Evolutionary conservation across 495 filamentous ascomycete genomes (phyloP), one percentile per base, ranked within the genome.

Genomic region (Aspergillus asperescens): DNA sequence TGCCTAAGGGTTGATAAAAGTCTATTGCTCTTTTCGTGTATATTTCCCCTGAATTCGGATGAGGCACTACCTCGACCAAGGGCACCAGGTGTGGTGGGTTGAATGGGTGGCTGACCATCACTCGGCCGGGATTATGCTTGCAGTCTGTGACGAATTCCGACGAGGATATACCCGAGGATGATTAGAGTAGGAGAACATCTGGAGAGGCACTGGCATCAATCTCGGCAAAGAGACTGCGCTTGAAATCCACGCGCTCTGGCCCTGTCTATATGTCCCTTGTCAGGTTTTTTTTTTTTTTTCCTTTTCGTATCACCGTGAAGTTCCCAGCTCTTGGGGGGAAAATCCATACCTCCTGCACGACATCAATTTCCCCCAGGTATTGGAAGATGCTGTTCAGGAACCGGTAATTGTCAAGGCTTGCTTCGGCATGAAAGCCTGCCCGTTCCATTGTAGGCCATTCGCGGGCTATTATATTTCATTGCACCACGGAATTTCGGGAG

Each of bases 21-120:
- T 64, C 52, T 20, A 69, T 46, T 3, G 75, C 61, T 19, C 34
- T 9, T 1, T 39, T n/a, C 4, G 51, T 38, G n/a, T 34, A 28
- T 40, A 28, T 38, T 1, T 56, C 25, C 18, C 38, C 31, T 1
- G 61, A 61, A 24, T 27, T 42, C 0, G 41, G 55, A 32, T 63
- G 61, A 4, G 77, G 77, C 5, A 81, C 79, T 35, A 80, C 57
- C 56, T 81, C 78, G 22, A 81, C 66, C 5, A 81, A 51, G 0
- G 79, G 77, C 58, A 82, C 75, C 32, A 82, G 66, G 51, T 82
- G 78, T 2, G 78, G 80, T 7, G 78, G 80, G 32, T 82, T 82
- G 58, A 77, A 83, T 0, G 78, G 79, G 62, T 81, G 80, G 12
- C 77, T 76, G 18, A 80, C 71, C 0, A 80, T 38, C 1, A 81